Base-by-base conservation (phyloP, 192 early-diverging fungal genomes). In the Linnemannia zychae region DNA sequence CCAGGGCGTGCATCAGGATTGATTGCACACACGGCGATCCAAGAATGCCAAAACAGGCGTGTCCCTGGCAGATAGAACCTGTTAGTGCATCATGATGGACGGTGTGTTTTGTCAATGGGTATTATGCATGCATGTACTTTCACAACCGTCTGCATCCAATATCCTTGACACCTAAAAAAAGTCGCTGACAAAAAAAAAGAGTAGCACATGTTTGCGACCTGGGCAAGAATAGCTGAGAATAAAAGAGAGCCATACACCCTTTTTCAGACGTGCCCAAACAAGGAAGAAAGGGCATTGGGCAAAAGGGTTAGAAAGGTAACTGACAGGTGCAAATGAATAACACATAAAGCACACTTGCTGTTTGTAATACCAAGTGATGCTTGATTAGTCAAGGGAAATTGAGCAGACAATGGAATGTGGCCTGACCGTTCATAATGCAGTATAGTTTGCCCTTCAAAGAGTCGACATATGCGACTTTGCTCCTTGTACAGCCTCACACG, bases 351-450 rank as follows among this genome's bases (percentile, higher is more conserved):
- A 31, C 53, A 60, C 53, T 6, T 60, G 17, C 57, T n/a, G 57
- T 63, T 63, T 63, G 57, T 63, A 28, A 63, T 63, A 63, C 40
- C 57, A 63, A 31, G 57, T 2, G 28, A 63, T 63, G 28, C 57
- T 31, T 7, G 57, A 63, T 63, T 63, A 63, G 57, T 63, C 57
- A 63, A 63, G 28, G 15, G 57, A 63, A 63, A 13, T 63, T 63
- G 57, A 63, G 57, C 28, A 63, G 13, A 44, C 40, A 44, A 1
- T 3, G 57, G 57, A 63, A 31, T 24, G 57, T 63, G 57, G 57
- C 57, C 24, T 63, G 57, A 63, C 57, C 57, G 57, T 63, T 31
- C 28, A 63, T 63, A 60, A 31, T 60, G 24, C 53, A 31, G 7
- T 63, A n/a, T 28, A 9, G 28, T 63, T 63, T 28, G 28, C 57